Percentiles rank a stretch among this genome's conserved stretches.
These are phyloP conservation scores for Cruciata laevipes DNA, from an alignment of 257 asterid genomes.

Conservation along the genomic window DNA sequence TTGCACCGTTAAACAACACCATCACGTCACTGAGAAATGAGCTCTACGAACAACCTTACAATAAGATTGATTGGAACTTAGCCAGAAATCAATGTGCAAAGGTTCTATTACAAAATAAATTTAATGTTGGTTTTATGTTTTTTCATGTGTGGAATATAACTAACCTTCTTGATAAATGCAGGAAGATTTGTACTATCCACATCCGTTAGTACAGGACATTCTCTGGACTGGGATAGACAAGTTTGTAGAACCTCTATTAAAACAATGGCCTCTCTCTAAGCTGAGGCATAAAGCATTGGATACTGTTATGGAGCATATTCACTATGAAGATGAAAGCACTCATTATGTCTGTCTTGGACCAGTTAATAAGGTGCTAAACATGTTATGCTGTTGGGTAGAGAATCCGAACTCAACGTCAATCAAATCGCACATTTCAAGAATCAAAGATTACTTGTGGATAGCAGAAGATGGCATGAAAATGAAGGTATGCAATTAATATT, in stretches of 20 bases:
- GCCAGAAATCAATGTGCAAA: constrained; percentile 58
- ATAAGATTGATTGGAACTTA: constrained; percentile 44
- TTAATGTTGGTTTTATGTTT: too few relatives aligned
- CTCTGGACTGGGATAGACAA: constrained; percentile 53
- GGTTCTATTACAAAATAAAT: constrained; percentile 22
- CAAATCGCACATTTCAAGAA: constrained; percentile 47
- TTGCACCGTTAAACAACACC: constrained; percentile 31
- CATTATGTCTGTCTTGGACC: constrained; percentile 59
- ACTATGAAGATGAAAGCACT: constrained; percentile 50
- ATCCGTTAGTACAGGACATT: constrained; percentile 52
- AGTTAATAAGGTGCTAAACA: constrained; percentile 59
- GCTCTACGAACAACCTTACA: constrained; percentile 39
- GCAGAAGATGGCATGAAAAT: constrained; percentile 94
- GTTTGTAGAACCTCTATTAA: constrained; percentile 53
- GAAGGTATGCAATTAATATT: constrained; percentile 32
- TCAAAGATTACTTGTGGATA: constrained; percentile 66
- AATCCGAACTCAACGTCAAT: constrained; percentile 39
- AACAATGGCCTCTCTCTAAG: constrained; percentile 55
- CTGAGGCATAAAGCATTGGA: constrained; percentile 42
- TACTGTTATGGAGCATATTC: constrained; percentile 38
- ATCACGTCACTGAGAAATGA: constrained; percentile 49
- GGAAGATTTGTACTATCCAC: constrained; percentile 78
- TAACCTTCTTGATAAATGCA: constrained; percentile 20
- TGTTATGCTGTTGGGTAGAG: constrained; percentile 68
- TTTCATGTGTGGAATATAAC: neutral